Conservation (phyloP, 2,329 filamentous ascomycete species). For the Pestalotiopsis sp. region DNA sequence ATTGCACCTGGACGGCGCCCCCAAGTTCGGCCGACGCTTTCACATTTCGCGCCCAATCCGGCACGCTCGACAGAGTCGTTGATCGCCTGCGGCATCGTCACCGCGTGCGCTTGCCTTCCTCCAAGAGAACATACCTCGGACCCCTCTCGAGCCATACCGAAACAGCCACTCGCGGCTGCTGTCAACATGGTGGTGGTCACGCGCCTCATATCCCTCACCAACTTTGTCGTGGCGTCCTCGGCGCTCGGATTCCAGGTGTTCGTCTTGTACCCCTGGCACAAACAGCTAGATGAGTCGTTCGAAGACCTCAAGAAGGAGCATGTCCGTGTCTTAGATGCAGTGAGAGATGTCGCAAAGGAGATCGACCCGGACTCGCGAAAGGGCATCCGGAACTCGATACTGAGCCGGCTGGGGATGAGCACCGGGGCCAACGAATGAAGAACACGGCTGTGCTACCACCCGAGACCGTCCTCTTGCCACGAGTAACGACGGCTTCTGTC, state of each 20-base stretch:
- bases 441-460: background rate
- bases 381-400: constrained; percentile 27
- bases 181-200: constrained; percentile 28
- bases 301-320: constrained; percentile 60
- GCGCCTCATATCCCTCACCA: constrained; percentile 56
- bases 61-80: no score
- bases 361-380: constrained; percentile 27
- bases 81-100: no score
- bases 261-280: constrained; percentile 71
- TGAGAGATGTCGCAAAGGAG: constrained; percentile 33
- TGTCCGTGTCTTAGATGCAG: constrained; percentile 38
- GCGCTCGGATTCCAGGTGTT: constrained; percentile 68
- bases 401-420: constrained; percentile 20
- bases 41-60: no score
- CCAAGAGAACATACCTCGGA: background rate
- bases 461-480: background rate
- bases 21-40: no score
- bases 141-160: background rate
- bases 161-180: background rate
- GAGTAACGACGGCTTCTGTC: background rate
- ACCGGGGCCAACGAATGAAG: background rate
- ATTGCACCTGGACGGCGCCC: no score
- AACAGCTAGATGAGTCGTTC: constrained; percentile 63
- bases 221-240: constrained; percentile 65
- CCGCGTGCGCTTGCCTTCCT: no score